Evolutionary conservation across 2,329 filamentous ascomycete genomes (phyloP).

Genomic region (Bertia moriformis): DNA sequence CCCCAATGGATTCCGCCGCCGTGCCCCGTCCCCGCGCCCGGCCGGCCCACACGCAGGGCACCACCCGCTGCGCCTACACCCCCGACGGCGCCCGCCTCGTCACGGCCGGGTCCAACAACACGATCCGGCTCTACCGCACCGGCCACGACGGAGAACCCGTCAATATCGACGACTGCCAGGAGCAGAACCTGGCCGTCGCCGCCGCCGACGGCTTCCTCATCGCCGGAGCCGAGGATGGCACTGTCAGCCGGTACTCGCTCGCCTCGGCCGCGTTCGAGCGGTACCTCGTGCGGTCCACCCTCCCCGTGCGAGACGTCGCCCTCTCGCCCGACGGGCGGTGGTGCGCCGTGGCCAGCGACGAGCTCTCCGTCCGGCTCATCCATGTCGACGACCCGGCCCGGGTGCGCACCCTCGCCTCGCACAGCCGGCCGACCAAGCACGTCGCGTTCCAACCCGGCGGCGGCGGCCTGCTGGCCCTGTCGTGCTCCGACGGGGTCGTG

Average conservation of each 20-base stretch:
- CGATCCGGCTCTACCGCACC: constrained; percentile 80
- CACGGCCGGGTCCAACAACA: constrained; percentile 86
- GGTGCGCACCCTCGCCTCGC: constrained; percentile 68
- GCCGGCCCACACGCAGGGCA: constrained; percentile 69
- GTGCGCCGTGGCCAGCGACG: constrained; percentile 90
- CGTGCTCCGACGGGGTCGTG: constrained; percentile 75
- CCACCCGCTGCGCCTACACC: constrained; percentile 78
- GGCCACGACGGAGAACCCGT: constrained; percentile 82
- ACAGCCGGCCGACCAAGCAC: constrained; percentile 71
- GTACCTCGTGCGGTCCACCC: constrained; percentile 68
- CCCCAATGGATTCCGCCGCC: constrained; percentile 5
- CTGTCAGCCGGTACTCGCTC: constrained; percentile 82
- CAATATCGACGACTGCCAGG: constrained; percentile 81
- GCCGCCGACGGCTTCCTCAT: constrained; percentile 72
- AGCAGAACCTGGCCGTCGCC: constrained; percentile 69
- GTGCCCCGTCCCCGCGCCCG: constrained; percentile 40
- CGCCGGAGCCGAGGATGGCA: constrained; percentile 83
- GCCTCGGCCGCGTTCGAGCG: constrained; percentile 60
- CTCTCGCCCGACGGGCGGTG: constrained; percentile 70
- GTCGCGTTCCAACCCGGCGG: constrained; percentile 75
- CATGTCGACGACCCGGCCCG: constrained; percentile 63
- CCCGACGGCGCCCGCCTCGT: constrained; percentile 74
- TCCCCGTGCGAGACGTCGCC: constrained; percentile 75
- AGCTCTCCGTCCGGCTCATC: constrained; percentile 80
- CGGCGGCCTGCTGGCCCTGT: constrained; percentile 60